Conservation (phyloP, 2,329 filamentous ascomycete species). For the Fusarium sp. region DNA sequence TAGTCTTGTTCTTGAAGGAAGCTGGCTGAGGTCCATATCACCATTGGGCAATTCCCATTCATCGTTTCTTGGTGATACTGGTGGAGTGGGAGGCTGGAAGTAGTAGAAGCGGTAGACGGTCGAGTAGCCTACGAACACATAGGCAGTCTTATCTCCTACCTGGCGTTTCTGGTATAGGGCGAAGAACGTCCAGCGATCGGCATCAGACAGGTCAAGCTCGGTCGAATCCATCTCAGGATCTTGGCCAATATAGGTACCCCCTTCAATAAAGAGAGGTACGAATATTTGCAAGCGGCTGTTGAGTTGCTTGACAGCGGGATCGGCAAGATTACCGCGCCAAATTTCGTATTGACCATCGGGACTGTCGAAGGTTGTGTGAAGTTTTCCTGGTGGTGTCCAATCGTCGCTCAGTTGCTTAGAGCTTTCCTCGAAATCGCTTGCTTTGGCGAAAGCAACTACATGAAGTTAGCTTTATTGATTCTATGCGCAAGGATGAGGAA, state of each 20-base stretch:
- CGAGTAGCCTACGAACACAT: constrained; percentile 88
- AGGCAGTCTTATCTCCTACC: constrained; percentile 64
- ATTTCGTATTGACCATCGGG: constrained; percentile 80
- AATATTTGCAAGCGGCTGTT: constrained; percentile 86
- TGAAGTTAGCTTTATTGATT: constrained; percentile 23
- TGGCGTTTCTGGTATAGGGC: constrained; percentile 79
- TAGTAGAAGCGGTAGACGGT: constrained; percentile 91
- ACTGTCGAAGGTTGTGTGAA: constrained; percentile 72
- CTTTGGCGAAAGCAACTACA: constrained; percentile 74
- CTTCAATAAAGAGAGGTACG: constrained; percentile 90
- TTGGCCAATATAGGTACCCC: constrained; percentile 78
- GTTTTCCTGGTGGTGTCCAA: constrained; percentile 80
- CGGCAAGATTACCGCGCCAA: constrained; percentile 81
- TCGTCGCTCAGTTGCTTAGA: constrained; percentile 59
- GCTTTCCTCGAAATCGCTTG: constrained; percentile 70
- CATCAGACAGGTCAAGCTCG: constrained; percentile 76
- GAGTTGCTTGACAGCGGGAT: constrained; percentile 76
- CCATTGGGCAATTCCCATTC: constrained; percentile 60
- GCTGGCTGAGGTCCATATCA: constrained; percentile 65
- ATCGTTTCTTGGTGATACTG: constrained; percentile 52
- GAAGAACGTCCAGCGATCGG: constrained; percentile 91
- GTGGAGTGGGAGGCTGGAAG: constrained; percentile 63
- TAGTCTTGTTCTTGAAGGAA: constrained; percentile 84
- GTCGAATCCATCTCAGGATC: constrained; percentile 64
- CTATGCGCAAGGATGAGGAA: constrained; percentile 38